A percentile compares a stretch with the other conserved stretches of the same genome.
Conservation (phyloP, 1,284 basidiomycete species). For the Rhodofomes roseus region DNA sequence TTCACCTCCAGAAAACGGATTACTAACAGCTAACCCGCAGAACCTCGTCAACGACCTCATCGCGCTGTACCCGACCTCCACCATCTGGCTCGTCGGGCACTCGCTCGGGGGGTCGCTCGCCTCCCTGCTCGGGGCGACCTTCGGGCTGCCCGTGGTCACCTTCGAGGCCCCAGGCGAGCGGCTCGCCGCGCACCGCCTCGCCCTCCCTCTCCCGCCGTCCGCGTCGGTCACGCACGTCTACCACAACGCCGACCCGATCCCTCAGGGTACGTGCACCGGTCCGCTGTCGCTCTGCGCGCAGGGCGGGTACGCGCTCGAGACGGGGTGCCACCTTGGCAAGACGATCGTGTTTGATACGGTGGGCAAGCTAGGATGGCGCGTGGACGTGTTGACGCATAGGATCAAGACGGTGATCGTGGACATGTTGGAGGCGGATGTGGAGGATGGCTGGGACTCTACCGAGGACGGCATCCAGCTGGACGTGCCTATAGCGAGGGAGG, state of each 20-base stretch:
- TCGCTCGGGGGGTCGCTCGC: conserved; percentile 88
- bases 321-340: conserved; percentile 60
- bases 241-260: conserved; percentile 80
- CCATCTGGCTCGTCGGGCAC: conserved; percentile 92
- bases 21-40: conserved; percentile 29
- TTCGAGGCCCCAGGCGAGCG: conserved; percentile 94
- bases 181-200: conserved; percentile 82
- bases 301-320: conserved; percentile 72
- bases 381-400: conserved; percentile 74
- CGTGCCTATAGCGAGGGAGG: conserved; percentile 31
- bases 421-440: conserved; percentile 62
- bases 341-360: conserved; percentile 89
- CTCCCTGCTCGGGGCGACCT: conserved; percentile 86
- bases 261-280: conserved; percentile 74
- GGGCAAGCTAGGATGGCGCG: conserved; percentile 76
- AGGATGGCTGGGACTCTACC: conserved; percentile 42
- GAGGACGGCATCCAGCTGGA: conserved; percentile 34
- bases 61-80: conserved; percentile 77
- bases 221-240: conserved; percentile 69
- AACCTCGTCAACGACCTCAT: conserved; percentile 81
- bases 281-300: conserved; percentile 59
- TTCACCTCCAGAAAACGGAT: background rate
- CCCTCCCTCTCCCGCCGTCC: conserved; percentile 69
- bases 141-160: conserved; percentile 90
- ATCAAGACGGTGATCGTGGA: conserved; percentile 76